Conservation (phyloP, 2,329 filamentous ascomycete species). For the Penicillium decumbens region DNA sequence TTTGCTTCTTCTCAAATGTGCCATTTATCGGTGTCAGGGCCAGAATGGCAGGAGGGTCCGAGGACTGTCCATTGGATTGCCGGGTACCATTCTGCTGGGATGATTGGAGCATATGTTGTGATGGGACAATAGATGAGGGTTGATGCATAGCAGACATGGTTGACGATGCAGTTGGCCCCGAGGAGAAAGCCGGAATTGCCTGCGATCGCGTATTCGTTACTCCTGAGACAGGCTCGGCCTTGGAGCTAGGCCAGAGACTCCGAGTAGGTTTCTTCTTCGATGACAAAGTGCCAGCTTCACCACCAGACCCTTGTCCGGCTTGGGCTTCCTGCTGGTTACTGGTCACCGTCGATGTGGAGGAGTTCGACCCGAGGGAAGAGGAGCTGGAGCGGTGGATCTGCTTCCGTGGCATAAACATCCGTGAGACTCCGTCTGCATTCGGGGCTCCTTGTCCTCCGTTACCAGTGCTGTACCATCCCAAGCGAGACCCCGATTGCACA, state of each 20-base stretch:
- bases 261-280: constrained; percentile 46
- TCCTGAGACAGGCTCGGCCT: constrained; percentile 61
- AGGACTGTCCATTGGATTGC: constrained; percentile 41
- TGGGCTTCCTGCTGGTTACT: constrained; percentile 33
- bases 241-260: constrained; percentile 61
- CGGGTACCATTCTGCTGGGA: constrained; percentile 57
- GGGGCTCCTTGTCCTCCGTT: constrained; percentile 59
- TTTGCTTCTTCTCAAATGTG: constrained; percentile 95
- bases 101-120: constrained; percentile 64
- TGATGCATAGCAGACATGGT: constrained; percentile 61
- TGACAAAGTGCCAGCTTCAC: constrained; percentile 38
- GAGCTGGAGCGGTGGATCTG: constrained; percentile 82
- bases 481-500: constrained; percentile 57
- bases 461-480: constrained; percentile 57
- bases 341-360: constrained; percentile 51
- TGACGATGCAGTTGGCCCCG: constrained; percentile 56
- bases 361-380: constrained; percentile 66
- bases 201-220: constrained; percentile 59
- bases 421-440: constrained; percentile 77
- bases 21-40: constrained; percentile 87
- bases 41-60: constrained; percentile 68
- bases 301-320: constrained; percentile 35
- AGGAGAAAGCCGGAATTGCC: constrained; percentile 55
- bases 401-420: constrained; percentile 88
- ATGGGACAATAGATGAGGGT: constrained; percentile 58